Percentiles rank a stretch among this genome's conserved stretches.
Conservation (phyloP, 2,329 filamentous ascomycete species). For the Stachybotrys chlorohalonatus region DNA sequence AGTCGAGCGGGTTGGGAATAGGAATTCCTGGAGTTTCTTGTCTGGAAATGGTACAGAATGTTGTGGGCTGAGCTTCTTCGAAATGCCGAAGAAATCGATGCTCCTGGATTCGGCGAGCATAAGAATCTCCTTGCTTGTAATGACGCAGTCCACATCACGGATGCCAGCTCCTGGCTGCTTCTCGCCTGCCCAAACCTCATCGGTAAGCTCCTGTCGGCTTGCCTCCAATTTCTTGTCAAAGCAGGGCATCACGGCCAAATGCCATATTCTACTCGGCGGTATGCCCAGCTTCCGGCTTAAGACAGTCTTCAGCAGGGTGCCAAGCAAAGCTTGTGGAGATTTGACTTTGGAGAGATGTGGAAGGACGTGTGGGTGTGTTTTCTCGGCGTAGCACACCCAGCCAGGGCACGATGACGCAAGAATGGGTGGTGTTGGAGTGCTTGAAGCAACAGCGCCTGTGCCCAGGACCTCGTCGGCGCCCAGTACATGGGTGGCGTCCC, state of each 20-base stretch:
- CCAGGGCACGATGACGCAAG: conserved; percentile 89
- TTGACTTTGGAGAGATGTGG: conserved; percentile 87
- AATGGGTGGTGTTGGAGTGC: conserved; percentile 42
- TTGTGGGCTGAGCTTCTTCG: conserved; percentile 10
- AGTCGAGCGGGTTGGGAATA: conserved; percentile 50
- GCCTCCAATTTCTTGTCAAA: conserved; percentile 99
- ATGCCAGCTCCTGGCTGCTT: conserved; percentile 45
- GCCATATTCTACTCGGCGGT: conserved; percentile 76
- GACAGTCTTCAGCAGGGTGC: conserved; percentile 81
- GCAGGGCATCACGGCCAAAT: conserved; percentile 93
- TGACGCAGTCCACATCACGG: conserved; percentile 93
- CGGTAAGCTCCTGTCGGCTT: conserved; percentile 84
- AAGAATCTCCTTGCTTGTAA: conserved; percentile 89
- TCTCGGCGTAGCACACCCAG: conserved; percentile 98
- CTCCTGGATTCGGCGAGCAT: conserved; percentile 77
- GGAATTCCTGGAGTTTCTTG: conserved; percentile 56
- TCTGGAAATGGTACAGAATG: conserved; percentile 64
- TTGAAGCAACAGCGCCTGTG: conserved; percentile 10
- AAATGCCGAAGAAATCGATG: conserved; percentile 65
- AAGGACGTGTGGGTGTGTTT: conserved; percentile 89
- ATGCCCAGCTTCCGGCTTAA: conserved; percentile 66
- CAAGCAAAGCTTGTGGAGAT: conserved; percentile 85
- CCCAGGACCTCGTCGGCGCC: conserved; percentile 61
- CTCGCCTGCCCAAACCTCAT: conserved; percentile 58
- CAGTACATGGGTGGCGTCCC: conserved; percentile 75